A percentile compares a stretch with the other conserved stretches of the same genome.
phyloP scores from a whole-genome alignment of 1,284 basidiomycete genomes.

The Rhizoctonia solani region DNA sequence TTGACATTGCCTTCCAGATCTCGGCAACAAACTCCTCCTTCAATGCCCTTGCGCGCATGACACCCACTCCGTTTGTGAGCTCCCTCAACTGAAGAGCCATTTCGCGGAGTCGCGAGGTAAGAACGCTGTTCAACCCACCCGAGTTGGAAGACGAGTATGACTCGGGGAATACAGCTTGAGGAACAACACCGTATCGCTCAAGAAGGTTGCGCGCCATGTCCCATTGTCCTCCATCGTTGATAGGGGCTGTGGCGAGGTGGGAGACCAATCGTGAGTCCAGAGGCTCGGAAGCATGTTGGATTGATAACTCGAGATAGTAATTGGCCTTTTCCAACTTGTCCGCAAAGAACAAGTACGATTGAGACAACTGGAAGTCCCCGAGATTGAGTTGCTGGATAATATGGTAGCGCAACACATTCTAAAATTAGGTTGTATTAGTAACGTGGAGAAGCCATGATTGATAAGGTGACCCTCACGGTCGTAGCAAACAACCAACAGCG shows the following conservation, averaged over 20 bases:
- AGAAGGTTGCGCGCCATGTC: slow-evolving; percentile 93
- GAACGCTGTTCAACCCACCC: slow-evolving; percentile 70
- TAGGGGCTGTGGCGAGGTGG: slow-evolving; percentile 75
- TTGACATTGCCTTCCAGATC: slow-evolving; percentile 84
- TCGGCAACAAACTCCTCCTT: slow-evolving; percentile 82
- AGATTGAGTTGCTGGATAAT: slow-evolving; percentile 86
- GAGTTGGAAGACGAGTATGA: slow-evolving; percentile 81
- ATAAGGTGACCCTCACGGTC: slow-evolving; percentile 49
- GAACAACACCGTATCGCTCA: slow-evolving; percentile 82
- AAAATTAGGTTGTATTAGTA: slow-evolving; percentile 39
- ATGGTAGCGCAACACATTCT: slow-evolving; percentile 79
- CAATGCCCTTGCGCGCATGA: slow-evolving; percentile 13
- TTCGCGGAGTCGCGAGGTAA: slow-evolving; percentile 91
- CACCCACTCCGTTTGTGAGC: slow-evolving; percentile 58
- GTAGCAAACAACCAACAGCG: slow-evolving; percentile 94
- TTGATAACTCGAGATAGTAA: slow-evolving; percentile 88
- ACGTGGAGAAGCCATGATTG: background rate
- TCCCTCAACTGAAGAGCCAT: slow-evolving; percentile 81
- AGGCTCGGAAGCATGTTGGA: slow-evolving; percentile 79
- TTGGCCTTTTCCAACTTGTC: slow-evolving; percentile 96
- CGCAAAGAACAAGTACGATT: slow-evolving; percentile 91
- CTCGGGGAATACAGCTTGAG: slow-evolving; percentile 83
- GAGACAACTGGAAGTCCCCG: slow-evolving; percentile 86
- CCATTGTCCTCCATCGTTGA: slow-evolving; percentile 93
- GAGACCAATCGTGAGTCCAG: slow-evolving; percentile 82